Percentiles rank a stretch among this genome's conserved stretches.
phyloP scores from a whole-genome alignment of 345 rosid genomes.

The Fremontodendron californicum region DNA sequence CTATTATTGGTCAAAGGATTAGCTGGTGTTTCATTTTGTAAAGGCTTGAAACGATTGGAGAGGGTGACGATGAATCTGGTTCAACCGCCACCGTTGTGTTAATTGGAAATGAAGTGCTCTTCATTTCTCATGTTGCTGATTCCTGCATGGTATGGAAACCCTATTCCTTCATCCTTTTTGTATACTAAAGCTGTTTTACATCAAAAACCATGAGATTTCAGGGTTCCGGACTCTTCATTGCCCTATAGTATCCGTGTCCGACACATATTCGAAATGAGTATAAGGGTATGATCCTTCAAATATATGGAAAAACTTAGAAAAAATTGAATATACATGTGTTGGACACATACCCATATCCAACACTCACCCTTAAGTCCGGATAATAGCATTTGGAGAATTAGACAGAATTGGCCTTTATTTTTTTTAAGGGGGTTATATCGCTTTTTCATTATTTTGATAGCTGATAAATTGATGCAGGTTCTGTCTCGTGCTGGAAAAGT shows the following conservation, averaged over 20 bases:
- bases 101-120: slow-evolving; percentile 46
- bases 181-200: not conserved
- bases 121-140: slow-evolving; percentile 85
- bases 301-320: too few species aligned
- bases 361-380: too few species aligned
- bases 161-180: too few species aligned
- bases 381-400: not conserved
- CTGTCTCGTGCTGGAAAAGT: slow-evolving; percentile 75
- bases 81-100: slow-evolving; percentile 82
- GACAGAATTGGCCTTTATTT: not conserved
- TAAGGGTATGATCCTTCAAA: too few species aligned
- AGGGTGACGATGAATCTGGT: slow-evolving; percentile 77
- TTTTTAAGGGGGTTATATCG: not conserved
- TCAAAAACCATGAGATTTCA: too few species aligned
- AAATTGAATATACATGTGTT: too few species aligned
- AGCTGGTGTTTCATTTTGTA: slow-evolving; percentile 33
- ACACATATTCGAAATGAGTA: too few species aligned
- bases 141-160: slow-evolving; percentile 57
- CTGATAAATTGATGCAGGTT: slow-evolving; percentile 44
- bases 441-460: not conserved
- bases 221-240: too few species aligned
- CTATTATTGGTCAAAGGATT: slow-evolving; percentile 29
- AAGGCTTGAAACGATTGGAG: slow-evolving; percentile 61
- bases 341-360: too few species aligned
- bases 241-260: too few species aligned